These are phyloP conservation scores for Mycena indigotica DNA, from an alignment of 768 basidiomycete genomes.

Conservation along the genomic window DNA sequence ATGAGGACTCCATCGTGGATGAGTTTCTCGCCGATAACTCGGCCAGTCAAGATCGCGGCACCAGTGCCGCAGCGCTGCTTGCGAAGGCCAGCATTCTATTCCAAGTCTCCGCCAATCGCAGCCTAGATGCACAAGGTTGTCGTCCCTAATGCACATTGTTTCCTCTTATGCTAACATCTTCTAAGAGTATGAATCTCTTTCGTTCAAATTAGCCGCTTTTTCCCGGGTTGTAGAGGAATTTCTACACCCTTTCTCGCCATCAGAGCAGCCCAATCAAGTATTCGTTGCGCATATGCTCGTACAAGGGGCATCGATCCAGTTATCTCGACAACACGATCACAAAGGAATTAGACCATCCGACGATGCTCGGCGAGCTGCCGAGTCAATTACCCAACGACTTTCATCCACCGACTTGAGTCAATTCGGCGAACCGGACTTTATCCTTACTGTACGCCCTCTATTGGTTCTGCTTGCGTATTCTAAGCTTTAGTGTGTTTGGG, in stretches of 20 bases:
- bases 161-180: not conserved
- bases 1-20: not conserved
- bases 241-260: not conserved
- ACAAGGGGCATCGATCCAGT: not conserved
- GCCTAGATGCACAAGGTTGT: not conserved
- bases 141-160: not conserved
- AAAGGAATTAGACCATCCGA: too few relatives aligned
- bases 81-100: not conserved
- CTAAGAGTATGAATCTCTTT: not conserved
- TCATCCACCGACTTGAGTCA: not conserved
- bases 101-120: not conserved
- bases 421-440: not conserved
- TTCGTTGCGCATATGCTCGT: not conserved
- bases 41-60: not conserved
- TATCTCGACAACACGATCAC: too few relatives aligned
- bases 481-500: too few relatives aligned
- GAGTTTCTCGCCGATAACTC: not conserved
- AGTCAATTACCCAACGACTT: not conserved
- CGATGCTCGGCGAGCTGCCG: not conserved
- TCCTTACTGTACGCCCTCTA: not conserved
- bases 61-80: not conserved
- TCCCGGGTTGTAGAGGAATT: not conserved
- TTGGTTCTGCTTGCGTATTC: too few relatives aligned
- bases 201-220: not conserved
- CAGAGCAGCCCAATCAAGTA: not conserved